Evolutionary conservation across 768 basidiomycete genomes (phyloP).

Genomic region (Amanita inopinata): DNA sequence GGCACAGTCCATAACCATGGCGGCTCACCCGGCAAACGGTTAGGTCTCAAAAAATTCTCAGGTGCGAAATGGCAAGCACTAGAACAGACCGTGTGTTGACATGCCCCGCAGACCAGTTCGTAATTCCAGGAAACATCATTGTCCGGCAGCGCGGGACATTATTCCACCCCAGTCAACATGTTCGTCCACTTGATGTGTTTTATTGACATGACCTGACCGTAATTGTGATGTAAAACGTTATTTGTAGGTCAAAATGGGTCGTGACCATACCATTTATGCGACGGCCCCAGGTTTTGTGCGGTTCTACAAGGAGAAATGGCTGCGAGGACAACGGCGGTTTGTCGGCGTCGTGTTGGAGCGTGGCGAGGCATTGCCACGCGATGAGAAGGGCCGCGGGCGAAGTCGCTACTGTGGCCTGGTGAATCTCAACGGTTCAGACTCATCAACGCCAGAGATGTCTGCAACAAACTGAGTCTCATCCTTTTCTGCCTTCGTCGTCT

Average conservation of each 20-base stretch:
- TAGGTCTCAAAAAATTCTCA: slow-evolving; percentile 95
- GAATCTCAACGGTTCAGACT: slow-evolving; percentile 37
- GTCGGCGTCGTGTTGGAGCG: slow-evolving; percentile 78
- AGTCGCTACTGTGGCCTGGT: slow-evolving; percentile 80
- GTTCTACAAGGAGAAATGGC: slow-evolving; percentile 80
- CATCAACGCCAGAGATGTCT: slow-evolving; percentile 5
- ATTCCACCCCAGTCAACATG: slow-evolving; percentile 93
- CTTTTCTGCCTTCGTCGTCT: no score
- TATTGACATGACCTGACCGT: slow-evolving; percentile 6
- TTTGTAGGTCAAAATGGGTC: slow-evolving; percentile 78
- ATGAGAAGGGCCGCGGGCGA: slow-evolving; percentile 63
- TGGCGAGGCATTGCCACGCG: slow-evolving; percentile 81
- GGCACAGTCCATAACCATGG: slow-evolving; percentile 91
- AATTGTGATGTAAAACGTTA: not conserved
- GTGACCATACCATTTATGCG: slow-evolving; percentile 93
- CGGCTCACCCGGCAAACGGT: slow-evolving; percentile 84
- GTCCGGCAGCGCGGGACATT: slow-evolving; percentile 88
- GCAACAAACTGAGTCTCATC: not conserved
- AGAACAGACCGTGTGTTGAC: not conserved
- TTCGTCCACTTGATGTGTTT: slow-evolving; percentile 30
- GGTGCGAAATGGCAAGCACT: slow-evolving; percentile 35
- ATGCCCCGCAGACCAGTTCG: slow-evolving; percentile 67
- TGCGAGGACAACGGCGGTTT: slow-evolving; percentile 64
- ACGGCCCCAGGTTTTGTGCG: slow-evolving; percentile 85
- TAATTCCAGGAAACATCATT: slow-evolving; percentile 93